phyloP scores from a whole-genome alignment of 2,329 filamentous ascomycete species.

The Ophiocordyceps robertsii region DNA sequence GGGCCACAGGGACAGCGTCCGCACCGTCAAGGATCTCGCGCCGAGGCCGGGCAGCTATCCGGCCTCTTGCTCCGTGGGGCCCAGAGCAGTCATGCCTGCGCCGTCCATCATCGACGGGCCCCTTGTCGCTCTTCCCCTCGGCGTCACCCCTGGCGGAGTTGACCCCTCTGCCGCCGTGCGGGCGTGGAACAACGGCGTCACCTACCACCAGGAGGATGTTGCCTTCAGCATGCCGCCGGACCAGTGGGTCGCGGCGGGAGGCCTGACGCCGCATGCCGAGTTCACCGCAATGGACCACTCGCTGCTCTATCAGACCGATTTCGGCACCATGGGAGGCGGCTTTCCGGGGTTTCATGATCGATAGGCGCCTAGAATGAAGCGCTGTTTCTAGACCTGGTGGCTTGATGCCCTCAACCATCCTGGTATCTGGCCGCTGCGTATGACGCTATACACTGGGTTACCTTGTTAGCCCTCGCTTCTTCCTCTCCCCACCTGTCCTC shows the following conservation, averaged over 20 bases:
- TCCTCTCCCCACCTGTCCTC: conserved; percentile 10
- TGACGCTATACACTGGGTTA: too few relatives aligned
- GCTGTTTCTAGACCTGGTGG: too few relatives aligned
- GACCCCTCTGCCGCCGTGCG: conserved; percentile 10
- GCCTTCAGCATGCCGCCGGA: conserved; percentile 8
- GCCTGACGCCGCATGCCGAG: conserved; percentile 13
- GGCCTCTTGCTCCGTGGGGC: conserved; percentile 7
- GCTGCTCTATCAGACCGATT: conserved; percentile 11
- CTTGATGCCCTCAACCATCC: too few relatives aligned
- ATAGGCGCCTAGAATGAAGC: background rate
- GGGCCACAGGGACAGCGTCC: conserved; percentile 16
- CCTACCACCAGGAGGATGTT: conserved; percentile 9
- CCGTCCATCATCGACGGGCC: conserved; percentile 7
- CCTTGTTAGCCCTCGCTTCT: background rate
- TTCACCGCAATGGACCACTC: conserved; percentile 5
- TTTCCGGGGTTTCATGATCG: conserved; percentile 8
- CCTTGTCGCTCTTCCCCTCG: conserved; percentile 6
- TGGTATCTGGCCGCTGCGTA: too few relatives aligned
- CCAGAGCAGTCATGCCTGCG: conserved; percentile 8
- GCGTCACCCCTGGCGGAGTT: conserved; percentile 6
- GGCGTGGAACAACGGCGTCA: conserved; percentile 15
- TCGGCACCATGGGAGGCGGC: conserved; percentile 7
- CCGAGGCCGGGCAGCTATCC: conserved; percentile 11
- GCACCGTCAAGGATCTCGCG: conserved; percentile 11
- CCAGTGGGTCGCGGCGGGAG: conserved; percentile 9